Evolutionary conservation across 2,329 filamentous ascomycete genomes (phyloP).

Genomic region (Talaromyces sp.): DNA sequence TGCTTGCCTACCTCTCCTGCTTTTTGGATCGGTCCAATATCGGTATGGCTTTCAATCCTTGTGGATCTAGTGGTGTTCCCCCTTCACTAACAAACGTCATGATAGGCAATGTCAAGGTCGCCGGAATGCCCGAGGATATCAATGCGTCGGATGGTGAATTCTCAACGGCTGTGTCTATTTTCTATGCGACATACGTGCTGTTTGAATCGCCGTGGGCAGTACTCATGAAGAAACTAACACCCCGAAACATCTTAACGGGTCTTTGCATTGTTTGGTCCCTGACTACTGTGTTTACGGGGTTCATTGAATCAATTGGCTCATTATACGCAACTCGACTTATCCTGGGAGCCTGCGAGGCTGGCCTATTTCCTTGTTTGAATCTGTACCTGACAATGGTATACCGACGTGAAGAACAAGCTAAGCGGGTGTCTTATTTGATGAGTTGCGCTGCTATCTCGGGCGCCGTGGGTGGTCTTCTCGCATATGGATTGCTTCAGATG

Average conservation of each 20-base stretch:
- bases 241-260: constrained; percentile 44
- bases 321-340: constrained; percentile 47
- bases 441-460: constrained; percentile 44
- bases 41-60: too few relatives aligned
- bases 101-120: constrained; percentile 51
- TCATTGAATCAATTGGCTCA: constrained; percentile 46
- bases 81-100: constrained; percentile 17
- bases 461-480: constrained; percentile 45
- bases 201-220: constrained; percentile 54
- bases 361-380: constrained; percentile 45
- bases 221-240: constrained; percentile 52
- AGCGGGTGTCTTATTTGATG: constrained; percentile 46
- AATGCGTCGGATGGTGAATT: constrained; percentile 45
- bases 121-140: constrained; percentile 52
- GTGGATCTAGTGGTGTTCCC: too few relatives aligned
- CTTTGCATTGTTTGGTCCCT: constrained; percentile 52
- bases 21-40: constrained; percentile 61
- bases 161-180: constrained; percentile 54
- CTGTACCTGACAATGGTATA: constrained; percentile 47
- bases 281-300: constrained; percentile 53
- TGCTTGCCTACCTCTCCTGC: constrained; percentile 58
- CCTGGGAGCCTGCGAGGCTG: constrained; percentile 41
- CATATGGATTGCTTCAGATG: constrained; percentile 47
- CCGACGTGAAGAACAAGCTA: constrained; percentile 44
- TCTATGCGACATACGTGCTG: constrained; percentile 56